Evolutionary conservation across 2,329 filamentous ascomycete genomes (phyloP).

Genomic region (Tothia fuscella): DNA sequence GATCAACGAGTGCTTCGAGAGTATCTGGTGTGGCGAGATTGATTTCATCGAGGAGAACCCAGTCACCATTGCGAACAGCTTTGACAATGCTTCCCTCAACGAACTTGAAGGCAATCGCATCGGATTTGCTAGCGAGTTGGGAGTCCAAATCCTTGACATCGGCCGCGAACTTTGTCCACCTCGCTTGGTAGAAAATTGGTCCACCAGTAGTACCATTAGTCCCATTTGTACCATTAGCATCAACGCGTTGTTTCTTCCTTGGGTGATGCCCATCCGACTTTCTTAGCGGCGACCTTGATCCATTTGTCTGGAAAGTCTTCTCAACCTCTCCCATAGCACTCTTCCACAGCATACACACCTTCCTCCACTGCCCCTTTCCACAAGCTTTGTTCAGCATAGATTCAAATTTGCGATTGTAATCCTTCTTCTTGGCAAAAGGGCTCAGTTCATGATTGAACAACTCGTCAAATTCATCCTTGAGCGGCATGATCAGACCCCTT

Average conservation of each 20-base stretch:
- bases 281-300: neutral
- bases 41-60: constrained; percentile 94
- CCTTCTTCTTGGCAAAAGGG: constrained; percentile 38
- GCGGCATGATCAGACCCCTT: constrained; percentile 70
- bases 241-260: constrained; percentile 34
- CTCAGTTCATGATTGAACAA: constrained; percentile 84
- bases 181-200: constrained; percentile 20
- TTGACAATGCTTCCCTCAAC: constrained; percentile 93
- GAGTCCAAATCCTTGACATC: constrained; percentile 69
- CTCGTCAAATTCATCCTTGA: constrained; percentile 89
- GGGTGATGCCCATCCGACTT: constrained; percentile 37
- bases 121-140: constrained; percentile 59
- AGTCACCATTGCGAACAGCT: constrained; percentile 90
- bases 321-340: constrained; percentile 46
- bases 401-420: constrained; percentile 78
- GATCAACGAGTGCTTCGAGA: constrained; percentile 80
- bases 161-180: constrained; percentile 67
- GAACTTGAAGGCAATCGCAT: constrained; percentile 85
- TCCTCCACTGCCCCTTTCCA: constrained; percentile 75
- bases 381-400: constrained; percentile 69
- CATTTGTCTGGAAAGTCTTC: neutral
- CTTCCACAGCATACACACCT: constrained; percentile 73
- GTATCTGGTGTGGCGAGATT: constrained; percentile 93
- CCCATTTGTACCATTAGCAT: constrained; percentile 2
- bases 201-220: neutral